Conservation (phyloP, 768 basidiomycete genomes). For the Amanita thiersii region DNA sequence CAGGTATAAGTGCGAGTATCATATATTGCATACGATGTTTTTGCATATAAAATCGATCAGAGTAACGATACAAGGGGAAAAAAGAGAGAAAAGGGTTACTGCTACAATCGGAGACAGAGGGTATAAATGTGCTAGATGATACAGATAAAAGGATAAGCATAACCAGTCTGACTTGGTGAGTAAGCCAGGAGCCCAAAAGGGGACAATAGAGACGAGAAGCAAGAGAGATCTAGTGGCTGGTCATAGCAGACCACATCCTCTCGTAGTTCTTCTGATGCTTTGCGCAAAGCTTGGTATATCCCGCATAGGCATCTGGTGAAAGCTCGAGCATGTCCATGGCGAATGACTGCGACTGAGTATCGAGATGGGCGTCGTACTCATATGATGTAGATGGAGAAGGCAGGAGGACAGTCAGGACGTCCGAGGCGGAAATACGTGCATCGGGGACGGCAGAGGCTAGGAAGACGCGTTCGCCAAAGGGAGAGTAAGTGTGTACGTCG, state of each 20-base stretch:
- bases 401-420: slow-evolving; percentile 55
- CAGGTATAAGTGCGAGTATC: no score
- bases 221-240: background rate
- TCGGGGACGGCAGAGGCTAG: slow-evolving; percentile 49
- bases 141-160: no score
- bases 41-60: no score
- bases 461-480: slow-evolving; percentile 61
- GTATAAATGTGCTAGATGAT: no score
- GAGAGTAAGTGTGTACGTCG: slow-evolving; percentile 58
- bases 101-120: no score
- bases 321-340: slow-evolving; percentile 57
- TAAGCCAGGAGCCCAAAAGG: no score
- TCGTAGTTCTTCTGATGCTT: slow-evolving; percentile 50
- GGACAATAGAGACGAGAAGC: no score
- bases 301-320: slow-evolving; percentile 46
- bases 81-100: no score
- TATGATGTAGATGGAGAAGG: slow-evolving; percentile 18
- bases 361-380: no score
- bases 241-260: slow-evolving; percentile 35
- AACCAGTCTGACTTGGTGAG: no score
- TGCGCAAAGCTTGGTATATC: slow-evolving; percentile 46
- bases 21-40: no score
- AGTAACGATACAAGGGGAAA: no score
- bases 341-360: slow-evolving; percentile 15
- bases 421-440: slow-evolving; percentile 52